These are phyloP conservation scores for Wickerhamiella slavikovae DNA, from an alignment of 805 yeast genomes.

Conservation along the genomic window DNA sequence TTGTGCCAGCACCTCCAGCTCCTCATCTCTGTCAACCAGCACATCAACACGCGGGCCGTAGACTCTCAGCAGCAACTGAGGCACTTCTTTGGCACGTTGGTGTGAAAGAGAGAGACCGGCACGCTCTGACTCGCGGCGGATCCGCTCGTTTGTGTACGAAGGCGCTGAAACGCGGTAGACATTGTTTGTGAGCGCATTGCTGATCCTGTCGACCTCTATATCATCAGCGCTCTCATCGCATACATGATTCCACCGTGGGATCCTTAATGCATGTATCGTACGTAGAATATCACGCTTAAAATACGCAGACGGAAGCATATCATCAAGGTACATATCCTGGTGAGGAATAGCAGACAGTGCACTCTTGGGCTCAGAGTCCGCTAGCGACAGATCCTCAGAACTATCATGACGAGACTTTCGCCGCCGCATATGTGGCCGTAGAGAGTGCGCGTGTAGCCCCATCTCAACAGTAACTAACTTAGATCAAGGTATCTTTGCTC, in stretches of 20 bases:
- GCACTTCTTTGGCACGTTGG: slow-evolving; percentile 20
- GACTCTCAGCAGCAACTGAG: slow-evolving; percentile 55
- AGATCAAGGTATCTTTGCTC: too few relatives aligned
- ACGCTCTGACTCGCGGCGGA: slow-evolving; percentile 15
- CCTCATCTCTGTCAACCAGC: slow-evolving; percentile 70
- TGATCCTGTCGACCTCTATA: slow-evolving; percentile 42
- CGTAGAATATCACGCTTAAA: slow-evolving; percentile 63
- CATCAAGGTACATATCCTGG: slow-evolving; percentile 44
- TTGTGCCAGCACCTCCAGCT: slow-evolving; percentile 50
- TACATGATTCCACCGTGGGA: slow-evolving; percentile 63
- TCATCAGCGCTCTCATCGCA: slow-evolving; percentile 20
- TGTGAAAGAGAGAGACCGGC: slow-evolving; percentile 2
- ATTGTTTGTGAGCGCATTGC: slow-evolving; percentile 87
- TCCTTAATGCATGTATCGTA: slow-evolving; percentile 37
- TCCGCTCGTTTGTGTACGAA: slow-evolving; percentile 15
- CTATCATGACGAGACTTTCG: too few relatives aligned
- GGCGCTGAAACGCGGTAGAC: slow-evolving; percentile 59
- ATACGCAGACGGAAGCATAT: slow-evolving; percentile 61
- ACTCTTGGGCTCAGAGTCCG: slow-evolving; percentile 3
- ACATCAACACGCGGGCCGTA: slow-evolving; percentile 78
- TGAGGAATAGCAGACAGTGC: slow-evolving; percentile 11
- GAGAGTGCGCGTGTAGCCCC: too few relatives aligned
- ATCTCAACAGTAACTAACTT: too few relatives aligned
- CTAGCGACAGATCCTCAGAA: too few relatives aligned
- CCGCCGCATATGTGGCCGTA: too few relatives aligned